These are phyloP conservation scores for Calonectria hawksworthii DNA, from an alignment of 2,329 filamentous ascomycete species.

Conservation along the genomic window DNA sequence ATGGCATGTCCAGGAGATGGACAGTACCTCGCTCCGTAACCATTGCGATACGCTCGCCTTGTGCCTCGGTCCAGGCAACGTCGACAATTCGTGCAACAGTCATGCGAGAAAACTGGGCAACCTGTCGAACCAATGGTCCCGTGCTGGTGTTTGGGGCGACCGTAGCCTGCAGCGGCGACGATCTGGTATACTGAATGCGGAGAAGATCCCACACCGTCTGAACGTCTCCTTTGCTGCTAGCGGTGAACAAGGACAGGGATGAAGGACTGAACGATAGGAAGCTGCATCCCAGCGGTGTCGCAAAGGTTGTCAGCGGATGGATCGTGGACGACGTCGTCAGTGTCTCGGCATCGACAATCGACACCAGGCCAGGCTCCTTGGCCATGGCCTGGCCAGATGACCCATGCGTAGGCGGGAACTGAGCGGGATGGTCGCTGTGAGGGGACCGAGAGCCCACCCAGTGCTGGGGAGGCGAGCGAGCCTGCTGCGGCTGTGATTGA, in stretches of 20 bases:
- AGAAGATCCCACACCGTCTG: constrained; percentile 87
- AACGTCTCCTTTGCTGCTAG: constrained; percentile 86
- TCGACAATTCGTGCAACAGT: constrained; percentile 93
- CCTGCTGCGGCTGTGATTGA: constrained; percentile 58
- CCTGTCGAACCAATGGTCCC: constrained; percentile 79
- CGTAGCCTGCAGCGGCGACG: constrained; percentile 69
- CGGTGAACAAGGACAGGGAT: constrained; percentile 81
- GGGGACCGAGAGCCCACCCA: constrained; percentile 62
- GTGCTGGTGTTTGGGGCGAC: constrained; percentile 58
- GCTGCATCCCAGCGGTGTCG: constrained; percentile 80
- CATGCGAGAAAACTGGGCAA: constrained; percentile 91
- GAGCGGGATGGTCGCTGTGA: constrained; percentile 62
- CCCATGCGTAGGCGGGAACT: constrained; percentile 84
- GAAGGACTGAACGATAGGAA: constrained; percentile 84
- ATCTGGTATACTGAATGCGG: constrained; percentile 73
- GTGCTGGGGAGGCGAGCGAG: constrained; percentile 62
- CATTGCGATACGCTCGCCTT: constrained; percentile 87
- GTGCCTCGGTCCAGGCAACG: constrained; percentile 86
- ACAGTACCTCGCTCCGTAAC: constrained; percentile 96
- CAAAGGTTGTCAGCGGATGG: constrained; percentile 79
- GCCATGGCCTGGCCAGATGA: constrained; percentile 67
- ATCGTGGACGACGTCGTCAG: constrained; percentile 66
- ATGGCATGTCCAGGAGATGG: constrained; percentile 89
- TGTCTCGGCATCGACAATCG: constrained; percentile 78
- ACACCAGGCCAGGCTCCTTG: constrained; percentile 81